Base-by-base conservation (phyloP, 805 yeast genomes). In the Citeromyces matritensis region DNA sequence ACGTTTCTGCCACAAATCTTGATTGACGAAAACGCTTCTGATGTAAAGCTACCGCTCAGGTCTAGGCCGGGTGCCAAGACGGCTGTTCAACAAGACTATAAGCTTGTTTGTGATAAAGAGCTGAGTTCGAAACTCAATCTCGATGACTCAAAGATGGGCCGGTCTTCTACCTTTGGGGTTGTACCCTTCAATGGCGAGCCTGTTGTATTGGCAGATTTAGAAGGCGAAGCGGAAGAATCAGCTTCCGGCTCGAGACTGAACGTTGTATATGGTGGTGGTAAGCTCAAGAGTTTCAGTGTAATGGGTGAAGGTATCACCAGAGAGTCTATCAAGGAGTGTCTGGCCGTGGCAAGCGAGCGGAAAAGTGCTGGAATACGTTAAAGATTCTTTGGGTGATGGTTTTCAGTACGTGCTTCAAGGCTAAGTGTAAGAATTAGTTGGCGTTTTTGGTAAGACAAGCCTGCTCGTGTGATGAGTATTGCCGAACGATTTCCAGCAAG, bases 181-280 rank as follows among this genome's bases (percentile, higher is more conserved):
- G 62, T 55, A 49, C 61, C 55, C 6, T 33, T 43, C 10, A 15
- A 17, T 1, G 27, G 11, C 13, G 29, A 48, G 15, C 39, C 66
- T 2, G 57, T 72, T 0, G 42, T 82, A 10, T 48, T 84, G 30
- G 73, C 81, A 1, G 95, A 84, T 46, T 44, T 82, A 26, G 93
- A 83, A 47, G 93, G 93, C 9, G 88, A 79, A 37, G 78, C 85
- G 4, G 95, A 84, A 49, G 93, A 83, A 43, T 45, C 58, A 9
- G 61, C 73, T 23, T 61, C 76, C 3, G 53, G 52, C 28, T 69
- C 80, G 27, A 63, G 71, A 12, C 53, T 82, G 10, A 53, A 60
- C 14, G 60, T 72, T 1, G 59, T 73, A 10, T 30, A 41, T 25
- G 33, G 36, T 35, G 35, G 33, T 36, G 19, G 19, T 9, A 39